These are phyloP conservation scores for Talaromyces rugulosus DNA, from an alignment of 2,329 filamentous ascomycete species.

Conservation along the genomic window DNA sequence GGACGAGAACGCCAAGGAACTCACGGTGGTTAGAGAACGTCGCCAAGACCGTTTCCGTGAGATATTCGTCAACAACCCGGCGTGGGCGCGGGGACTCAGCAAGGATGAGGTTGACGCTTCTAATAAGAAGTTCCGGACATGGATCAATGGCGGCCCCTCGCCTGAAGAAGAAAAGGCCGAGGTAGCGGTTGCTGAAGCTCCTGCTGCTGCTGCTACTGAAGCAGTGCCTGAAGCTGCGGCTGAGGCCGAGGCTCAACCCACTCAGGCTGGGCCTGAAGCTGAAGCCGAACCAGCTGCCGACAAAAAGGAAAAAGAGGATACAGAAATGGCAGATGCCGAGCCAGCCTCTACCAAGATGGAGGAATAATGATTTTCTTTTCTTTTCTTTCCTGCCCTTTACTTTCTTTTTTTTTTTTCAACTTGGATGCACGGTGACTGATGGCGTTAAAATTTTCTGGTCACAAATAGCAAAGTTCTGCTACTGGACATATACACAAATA, in stretches of 20 bases:
- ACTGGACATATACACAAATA: background rate
- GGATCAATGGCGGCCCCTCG: conserved; percentile 34
- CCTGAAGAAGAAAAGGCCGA: conserved; percentile 17
- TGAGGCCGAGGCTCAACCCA: background rate
- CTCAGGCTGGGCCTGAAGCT: conserved; percentile 9
- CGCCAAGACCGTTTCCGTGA: conserved; percentile 47
- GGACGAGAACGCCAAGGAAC: conserved; percentile 33
- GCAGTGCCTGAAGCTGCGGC: background rate
- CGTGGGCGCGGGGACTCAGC: conserved; percentile 48
- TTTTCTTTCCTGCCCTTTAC: background rate
- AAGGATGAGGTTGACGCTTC: conserved; percentile 47
- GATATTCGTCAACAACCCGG: conserved; percentile 51
- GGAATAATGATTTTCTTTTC: conserved; percentile 15
- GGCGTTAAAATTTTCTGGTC: background rate
- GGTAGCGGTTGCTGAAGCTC: background rate
- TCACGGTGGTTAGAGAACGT: conserved; percentile 34
- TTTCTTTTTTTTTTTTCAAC: background rate
- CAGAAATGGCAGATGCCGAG: conserved; percentile 35
- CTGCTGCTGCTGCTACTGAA: background rate
- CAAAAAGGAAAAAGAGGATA: conserved; percentile 19
- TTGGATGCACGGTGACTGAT: background rate
- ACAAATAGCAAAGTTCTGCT: background rate
- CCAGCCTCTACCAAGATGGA: conserved; percentile 18
- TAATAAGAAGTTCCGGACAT: conserved; percentile 45
- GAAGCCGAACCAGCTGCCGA: background rate